Conservation (phyloP, 2,329 filamentous ascomycete species). For the Diaporthe citri region DNA sequence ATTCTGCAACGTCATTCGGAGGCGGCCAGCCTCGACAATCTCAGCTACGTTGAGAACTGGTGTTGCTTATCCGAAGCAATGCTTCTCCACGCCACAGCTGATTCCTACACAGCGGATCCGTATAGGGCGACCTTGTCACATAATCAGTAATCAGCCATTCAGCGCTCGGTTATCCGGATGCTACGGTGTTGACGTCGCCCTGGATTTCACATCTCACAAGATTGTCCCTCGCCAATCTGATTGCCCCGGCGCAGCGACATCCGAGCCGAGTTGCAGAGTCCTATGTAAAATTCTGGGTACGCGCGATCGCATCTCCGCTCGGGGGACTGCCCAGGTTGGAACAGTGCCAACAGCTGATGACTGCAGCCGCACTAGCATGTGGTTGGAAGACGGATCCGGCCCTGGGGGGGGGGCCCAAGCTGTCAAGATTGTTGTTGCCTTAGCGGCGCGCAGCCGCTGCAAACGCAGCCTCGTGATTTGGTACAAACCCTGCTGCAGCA, state of each 20-base stretch:
- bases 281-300: background rate
- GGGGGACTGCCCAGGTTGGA: background rate
- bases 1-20: background rate
- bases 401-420: background rate
- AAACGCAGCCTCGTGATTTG: conserved; percentile 30
- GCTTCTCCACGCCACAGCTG: background rate
- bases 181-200: background rate
- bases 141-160: background rate
- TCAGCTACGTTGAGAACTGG: background rate
- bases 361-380: background rate
- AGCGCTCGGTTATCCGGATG: background rate
- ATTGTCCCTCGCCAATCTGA: conserved; percentile 16
- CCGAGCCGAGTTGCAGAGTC: background rate
- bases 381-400: background rate
- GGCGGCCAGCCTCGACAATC: background rate
- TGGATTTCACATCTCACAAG: conserved; percentile 29
- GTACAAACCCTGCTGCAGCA: background rate
- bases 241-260: conserved; percentile 24
- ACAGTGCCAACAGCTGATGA: background rate
- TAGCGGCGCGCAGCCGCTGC: background rate
- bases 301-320: conserved; percentile 14
- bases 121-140: background rate
- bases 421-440: background rate
- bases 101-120: background rate
- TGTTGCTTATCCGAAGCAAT: background rate